Evolutionary conservation across 2,329 filamentous ascomycete species (phyloP).

Genomic region (Colletotrichum euphorbiae): DNA sequence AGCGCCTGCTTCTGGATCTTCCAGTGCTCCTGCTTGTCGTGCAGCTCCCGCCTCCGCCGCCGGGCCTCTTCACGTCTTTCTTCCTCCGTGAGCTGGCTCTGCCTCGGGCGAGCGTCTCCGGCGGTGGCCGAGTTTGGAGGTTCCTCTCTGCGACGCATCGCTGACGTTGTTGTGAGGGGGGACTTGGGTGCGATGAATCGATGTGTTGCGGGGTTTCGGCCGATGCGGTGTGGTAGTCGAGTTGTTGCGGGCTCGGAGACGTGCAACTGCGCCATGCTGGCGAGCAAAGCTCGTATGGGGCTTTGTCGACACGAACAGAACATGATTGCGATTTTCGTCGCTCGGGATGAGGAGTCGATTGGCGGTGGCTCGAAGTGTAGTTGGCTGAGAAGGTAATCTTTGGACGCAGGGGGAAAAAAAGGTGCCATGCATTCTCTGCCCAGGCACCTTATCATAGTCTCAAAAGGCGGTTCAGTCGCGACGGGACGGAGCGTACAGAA

Average conservation of each 20-base stretch:
- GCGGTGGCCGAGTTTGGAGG: no score
- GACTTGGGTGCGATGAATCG: slow-evolving; percentile 4
- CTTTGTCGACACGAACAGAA: slow-evolving; percentile 60
- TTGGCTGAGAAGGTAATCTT: background rate
- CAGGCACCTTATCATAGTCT: no score
- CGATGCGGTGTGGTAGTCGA: slow-evolving; percentile 12
- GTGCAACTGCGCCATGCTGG: slow-evolving; percentile 57
- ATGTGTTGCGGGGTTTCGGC: background rate
- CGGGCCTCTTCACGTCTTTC: slow-evolving; percentile 40
- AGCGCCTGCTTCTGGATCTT: slow-evolving; percentile 79
- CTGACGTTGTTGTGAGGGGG: slow-evolving; percentile 2
- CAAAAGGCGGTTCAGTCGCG: background rate
- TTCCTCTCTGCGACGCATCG: no score
- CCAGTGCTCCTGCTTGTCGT: slow-evolving; percentile 68
- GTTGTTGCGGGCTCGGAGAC: slow-evolving; percentile 40
- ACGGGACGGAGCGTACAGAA: slow-evolving; percentile 33
- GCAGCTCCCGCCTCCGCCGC: slow-evolving; percentile 42
- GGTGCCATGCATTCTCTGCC: background rate
- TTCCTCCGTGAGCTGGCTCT: background rate
- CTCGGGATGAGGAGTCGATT: background rate
- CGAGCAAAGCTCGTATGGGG: slow-evolving; percentile 61
- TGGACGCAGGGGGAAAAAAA: background rate
- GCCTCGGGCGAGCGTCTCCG: background rate
- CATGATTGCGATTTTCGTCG: slow-evolving; percentile 49
- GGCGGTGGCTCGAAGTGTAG: background rate